These are phyloP conservation scores for Cynanchum wilfordii DNA, from an alignment of 257 asterid species.

Conservation along the genomic window DNA sequence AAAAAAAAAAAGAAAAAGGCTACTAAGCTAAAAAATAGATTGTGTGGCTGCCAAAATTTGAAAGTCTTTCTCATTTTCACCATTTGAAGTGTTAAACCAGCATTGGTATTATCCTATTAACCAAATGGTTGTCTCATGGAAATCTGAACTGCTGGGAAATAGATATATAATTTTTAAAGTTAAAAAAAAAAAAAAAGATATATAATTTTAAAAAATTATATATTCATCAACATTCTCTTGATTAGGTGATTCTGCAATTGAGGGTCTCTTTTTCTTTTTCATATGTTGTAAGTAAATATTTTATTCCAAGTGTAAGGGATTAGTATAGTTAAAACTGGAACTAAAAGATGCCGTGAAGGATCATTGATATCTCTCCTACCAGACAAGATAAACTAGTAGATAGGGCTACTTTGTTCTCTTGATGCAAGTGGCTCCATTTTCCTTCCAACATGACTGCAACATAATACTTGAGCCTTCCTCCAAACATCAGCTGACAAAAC, in stretches of 20 bases:
- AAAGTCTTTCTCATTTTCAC: too few relatives aligned
- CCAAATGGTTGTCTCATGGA: neutral
- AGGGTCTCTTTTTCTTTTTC: neutral
- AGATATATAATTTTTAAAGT: too few relatives aligned
- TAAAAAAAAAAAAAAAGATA: too few relatives aligned
- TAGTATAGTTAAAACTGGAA: neutral
- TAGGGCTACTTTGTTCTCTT: neutral
- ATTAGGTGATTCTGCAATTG: neutral
- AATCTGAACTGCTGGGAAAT: slow-evolving; percentile 1
- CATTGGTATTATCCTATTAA: neutral
- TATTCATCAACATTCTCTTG: neutral
- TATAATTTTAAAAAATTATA: neutral
- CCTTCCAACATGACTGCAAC: neutral
- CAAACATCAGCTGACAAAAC: neutral
- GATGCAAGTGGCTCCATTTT: neutral
- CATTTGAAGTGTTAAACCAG: neutral
- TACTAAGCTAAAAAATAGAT: neutral
- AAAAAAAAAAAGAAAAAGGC: too few relatives aligned
- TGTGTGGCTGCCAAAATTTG: neutral
- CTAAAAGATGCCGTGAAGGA: neutral
- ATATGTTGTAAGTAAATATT: neutral
- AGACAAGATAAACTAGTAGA: neutral
- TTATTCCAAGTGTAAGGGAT: neutral
- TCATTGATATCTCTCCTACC: neutral
- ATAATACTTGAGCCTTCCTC: neutral